Conservation (phyloP, 1,284 basidiomycete species). For the Austroboletus novae-zelandiae region DNA sequence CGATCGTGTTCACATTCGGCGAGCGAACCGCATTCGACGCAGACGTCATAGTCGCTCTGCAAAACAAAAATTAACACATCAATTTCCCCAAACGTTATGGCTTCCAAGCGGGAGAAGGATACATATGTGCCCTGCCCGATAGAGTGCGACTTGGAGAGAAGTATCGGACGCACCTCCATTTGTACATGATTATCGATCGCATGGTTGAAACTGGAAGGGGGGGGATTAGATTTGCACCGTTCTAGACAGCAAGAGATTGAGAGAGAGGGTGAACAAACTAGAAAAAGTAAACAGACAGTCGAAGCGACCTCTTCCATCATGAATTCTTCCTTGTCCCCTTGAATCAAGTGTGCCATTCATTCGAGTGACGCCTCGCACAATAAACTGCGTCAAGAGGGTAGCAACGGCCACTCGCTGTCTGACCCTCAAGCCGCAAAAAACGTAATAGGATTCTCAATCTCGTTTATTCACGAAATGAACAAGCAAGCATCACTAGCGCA, state of each 20-base stretch:
- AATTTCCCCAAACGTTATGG: too few species aligned
- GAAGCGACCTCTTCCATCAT: neutral
- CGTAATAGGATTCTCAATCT: constrained; percentile 21
- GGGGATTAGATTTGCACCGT: constrained; percentile 10
- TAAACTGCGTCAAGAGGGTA: constrained; percentile 11
- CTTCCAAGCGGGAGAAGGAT: neutral
- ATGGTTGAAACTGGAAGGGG: constrained; percentile 75
- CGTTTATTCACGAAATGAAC: constrained; percentile 13
- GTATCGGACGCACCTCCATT: constrained; percentile 55
- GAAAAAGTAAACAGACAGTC: neutral
- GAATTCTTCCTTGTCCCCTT: neutral
- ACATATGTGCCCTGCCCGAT: constrained; percentile 15
- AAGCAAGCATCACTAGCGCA: neutral
- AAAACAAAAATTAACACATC: neutral
- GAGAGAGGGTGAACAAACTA: neutral
- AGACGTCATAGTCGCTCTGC: constrained; percentile 80
- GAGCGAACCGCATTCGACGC: constrained; percentile 75
- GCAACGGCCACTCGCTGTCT: constrained; percentile 20
- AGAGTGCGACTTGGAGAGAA: constrained; percentile 19
- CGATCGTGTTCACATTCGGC: constrained; percentile 72
- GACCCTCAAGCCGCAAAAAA: constrained; percentile 3
- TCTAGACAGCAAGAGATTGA: neutral
- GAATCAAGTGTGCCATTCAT: neutral
- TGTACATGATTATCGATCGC: constrained; percentile 70
- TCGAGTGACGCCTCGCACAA: constrained; percentile 1